phyloP scores from a whole-genome alignment of 345 rosid genomes.

The Salix brachista region DNA sequence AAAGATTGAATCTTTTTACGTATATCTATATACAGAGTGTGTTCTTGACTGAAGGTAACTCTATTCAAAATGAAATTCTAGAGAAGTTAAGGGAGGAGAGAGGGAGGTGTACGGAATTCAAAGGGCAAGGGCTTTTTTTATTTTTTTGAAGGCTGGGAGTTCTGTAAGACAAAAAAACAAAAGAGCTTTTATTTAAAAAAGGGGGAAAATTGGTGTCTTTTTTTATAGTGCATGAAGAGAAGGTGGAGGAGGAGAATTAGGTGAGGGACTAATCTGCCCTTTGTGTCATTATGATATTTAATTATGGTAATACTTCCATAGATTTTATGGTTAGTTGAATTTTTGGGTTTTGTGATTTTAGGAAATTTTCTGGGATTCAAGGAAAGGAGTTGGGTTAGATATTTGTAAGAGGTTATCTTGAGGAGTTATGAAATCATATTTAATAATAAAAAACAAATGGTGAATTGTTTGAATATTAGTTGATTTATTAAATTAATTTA shows the following conservation, averaged over 20 bases:
- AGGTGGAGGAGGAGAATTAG: neutral
- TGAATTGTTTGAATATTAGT: no score
- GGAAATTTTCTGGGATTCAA: neutral
- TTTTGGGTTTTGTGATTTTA: neutral
- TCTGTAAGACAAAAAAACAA: neutral
- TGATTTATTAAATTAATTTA: no score
- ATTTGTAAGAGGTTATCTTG: neutral
- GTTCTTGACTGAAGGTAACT: slow-evolving; percentile 5
- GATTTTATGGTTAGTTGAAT: neutral
- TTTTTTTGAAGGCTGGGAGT: no score
- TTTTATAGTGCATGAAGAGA: neutral
- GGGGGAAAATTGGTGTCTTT: neutral
- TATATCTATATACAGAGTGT: neutral
- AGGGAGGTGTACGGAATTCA: neutral
- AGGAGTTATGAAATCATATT: no score
- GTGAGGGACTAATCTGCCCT: neutral
- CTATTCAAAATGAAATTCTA: neutral
- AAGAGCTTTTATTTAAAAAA: neutral
- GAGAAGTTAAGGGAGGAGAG: slow-evolving; percentile 9
- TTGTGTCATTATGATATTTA: neutral
- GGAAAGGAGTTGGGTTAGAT: neutral
- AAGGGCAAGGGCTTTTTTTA: neutral
- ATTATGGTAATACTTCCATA: neutral
- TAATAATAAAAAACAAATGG: no score
- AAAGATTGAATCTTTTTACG: neutral